These are phyloP conservation scores for Puccinia hordei DNA, from an alignment of 1,284 basidiomycete genomes.

Conservation along the genomic window DNA sequence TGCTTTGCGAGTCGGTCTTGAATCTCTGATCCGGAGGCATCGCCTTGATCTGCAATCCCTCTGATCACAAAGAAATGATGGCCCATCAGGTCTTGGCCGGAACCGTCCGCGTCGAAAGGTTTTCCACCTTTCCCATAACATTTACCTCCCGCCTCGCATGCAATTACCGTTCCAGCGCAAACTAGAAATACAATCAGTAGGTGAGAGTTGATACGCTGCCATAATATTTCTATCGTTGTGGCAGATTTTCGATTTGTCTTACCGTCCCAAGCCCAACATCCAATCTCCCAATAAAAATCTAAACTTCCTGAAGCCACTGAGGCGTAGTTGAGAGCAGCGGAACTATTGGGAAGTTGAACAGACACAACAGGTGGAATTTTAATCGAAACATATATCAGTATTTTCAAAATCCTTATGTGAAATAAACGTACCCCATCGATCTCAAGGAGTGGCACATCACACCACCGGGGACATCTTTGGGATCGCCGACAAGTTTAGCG, in stretches of 20 bases:
- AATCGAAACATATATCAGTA: neutral
- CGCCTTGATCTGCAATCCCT: conserved; percentile 41
- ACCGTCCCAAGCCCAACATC: conserved; percentile 57
- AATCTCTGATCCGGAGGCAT: conserved; percentile 20
- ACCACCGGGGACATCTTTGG: conserved; percentile 68
- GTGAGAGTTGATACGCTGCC: too few species aligned
- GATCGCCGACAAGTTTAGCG: conserved; percentile 74
- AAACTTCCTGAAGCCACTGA: conserved; percentile 56
- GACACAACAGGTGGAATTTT: neutral
- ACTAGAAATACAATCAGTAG: conserved; percentile 54
- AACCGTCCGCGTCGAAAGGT: conserved; percentile 44
- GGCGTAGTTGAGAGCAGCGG: conserved; percentile 57
- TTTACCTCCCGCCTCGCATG: conserved; percentile 80
- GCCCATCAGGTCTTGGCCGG: conserved; percentile 54
- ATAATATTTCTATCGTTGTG: neutral
- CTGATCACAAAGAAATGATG: conserved; percentile 56
- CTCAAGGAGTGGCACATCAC: conserved; percentile 85
- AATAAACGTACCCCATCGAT: conserved; percentile 68
- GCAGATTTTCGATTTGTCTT: neutral
- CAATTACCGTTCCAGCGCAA: conserved; percentile 85
- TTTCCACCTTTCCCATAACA: conserved; percentile 64
- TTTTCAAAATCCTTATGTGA: neutral
- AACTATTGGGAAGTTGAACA: conserved; percentile 51
- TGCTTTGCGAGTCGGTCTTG: conserved; percentile 41
- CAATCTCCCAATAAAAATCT: conserved; percentile 59